Conservation (phyloP, 208 protist genomes). For the Crithidia brevicula region DNA sequence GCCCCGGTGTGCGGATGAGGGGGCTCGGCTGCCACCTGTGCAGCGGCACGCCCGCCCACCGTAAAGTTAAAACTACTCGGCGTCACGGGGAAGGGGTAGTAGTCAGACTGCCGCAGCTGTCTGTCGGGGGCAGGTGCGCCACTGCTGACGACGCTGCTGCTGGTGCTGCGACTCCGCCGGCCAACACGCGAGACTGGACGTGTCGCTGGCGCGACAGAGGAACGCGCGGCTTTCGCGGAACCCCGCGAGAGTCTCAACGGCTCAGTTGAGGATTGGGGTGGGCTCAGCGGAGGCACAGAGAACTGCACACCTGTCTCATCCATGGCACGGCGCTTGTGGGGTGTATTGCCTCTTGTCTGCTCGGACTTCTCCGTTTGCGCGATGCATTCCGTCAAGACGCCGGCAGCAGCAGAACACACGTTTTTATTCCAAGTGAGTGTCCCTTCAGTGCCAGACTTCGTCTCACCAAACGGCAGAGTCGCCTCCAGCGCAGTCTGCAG, state of each 20-base stretch:
- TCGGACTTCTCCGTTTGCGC: too few relatives aligned
- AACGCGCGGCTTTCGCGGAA: too few relatives aligned
- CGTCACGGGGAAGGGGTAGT: neutral
- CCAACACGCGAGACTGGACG: neutral
- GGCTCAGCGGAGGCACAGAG: neutral
- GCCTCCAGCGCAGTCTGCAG: too few relatives aligned
- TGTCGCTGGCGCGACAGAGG: neutral
- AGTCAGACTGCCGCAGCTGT: neutral
- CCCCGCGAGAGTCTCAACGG: neutral
- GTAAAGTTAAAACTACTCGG: slow-evolving; percentile 4
- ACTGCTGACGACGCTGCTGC: neutral
- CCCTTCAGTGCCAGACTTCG: too few relatives aligned
- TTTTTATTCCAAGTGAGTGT: too few relatives aligned
- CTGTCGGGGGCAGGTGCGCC: neutral
- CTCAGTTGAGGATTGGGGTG: neutral
- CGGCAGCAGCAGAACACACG: too few relatives aligned
- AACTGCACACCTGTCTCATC: neutral
- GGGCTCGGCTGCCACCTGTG: too few relatives aligned
- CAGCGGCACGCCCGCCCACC: neutral
- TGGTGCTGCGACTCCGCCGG: neutral
- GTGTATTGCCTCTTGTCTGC: neutral
- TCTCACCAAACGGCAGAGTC: too few relatives aligned
- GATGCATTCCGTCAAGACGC: too few relatives aligned
- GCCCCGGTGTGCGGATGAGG: too few relatives aligned
- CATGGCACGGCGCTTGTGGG: neutral